These are phyloP conservation scores for Colletotrichum sp. DNA, from an alignment of 2,329 filamentous ascomycete genomes.

Conservation along the genomic window DNA sequence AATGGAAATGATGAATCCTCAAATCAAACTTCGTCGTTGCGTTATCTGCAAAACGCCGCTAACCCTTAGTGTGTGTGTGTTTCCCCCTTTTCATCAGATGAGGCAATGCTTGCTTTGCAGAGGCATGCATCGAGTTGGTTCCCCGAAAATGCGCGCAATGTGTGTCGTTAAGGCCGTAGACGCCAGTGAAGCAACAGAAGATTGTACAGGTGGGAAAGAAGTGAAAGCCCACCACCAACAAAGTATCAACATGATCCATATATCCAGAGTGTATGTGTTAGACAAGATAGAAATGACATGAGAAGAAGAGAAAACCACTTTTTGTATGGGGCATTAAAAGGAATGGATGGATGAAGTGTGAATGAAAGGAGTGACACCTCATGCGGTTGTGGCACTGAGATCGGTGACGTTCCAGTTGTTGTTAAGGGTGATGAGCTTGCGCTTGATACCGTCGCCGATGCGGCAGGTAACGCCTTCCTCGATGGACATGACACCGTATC, in stretches of 20 bases:
- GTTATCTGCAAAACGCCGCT: not conserved
- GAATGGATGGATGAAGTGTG: not conserved
- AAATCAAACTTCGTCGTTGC: not conserved
- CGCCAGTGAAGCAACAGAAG: not conserved
- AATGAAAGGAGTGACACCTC: not conserved
- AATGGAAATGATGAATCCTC: not conserved
- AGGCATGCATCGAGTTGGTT: not conserved
- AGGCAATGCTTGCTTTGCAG: not conserved
- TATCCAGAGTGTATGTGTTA: not conserved
- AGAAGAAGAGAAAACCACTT: slow-evolving; percentile 8
- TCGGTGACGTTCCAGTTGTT: slow-evolving; percentile 42
- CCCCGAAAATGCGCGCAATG: not conserved
- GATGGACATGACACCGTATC: slow-evolving; percentile 44
- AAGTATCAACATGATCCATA: not conserved
- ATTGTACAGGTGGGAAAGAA: slow-evolving; percentile 2
- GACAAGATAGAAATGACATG: not conserved
- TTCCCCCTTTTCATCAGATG: not conserved
- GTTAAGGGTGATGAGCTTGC: slow-evolving; percentile 43
- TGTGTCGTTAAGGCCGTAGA: not conserved
- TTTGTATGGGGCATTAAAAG: not conserved
- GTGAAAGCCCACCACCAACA: not conserved
- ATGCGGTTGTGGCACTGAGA: slow-evolving; percentile 8
- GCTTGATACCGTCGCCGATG: slow-evolving; percentile 49
- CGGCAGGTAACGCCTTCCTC: slow-evolving; percentile 45
- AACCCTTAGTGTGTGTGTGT: not conserved